phyloP scores from a whole-genome alignment of 805 yeast species.

The Yarrowia sp. region DNA sequence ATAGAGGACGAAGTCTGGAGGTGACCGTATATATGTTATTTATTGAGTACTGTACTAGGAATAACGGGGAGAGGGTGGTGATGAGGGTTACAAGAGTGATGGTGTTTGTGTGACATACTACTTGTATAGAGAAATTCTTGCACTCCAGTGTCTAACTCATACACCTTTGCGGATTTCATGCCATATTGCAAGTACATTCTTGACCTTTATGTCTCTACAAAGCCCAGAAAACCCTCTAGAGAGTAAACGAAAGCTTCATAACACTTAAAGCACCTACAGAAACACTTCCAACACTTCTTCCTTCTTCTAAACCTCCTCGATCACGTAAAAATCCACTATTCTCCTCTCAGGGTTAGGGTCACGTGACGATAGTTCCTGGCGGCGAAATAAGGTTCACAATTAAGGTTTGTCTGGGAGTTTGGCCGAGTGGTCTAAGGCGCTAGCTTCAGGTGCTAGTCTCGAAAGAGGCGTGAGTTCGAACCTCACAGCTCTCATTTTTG shows the following conservation, averaged over 20 bases:
- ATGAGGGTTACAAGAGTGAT: no score
- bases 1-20: constrained; percentile 4
- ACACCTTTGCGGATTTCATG: no score
- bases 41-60: constrained; percentile 8
- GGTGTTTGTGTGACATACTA: no score
- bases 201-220: no score
- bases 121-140: no score
- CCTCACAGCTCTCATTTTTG: constrained; percentile 44
- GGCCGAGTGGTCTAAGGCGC: constrained; percentile 38
- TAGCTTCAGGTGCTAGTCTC: constrained; percentile 37
- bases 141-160: no score
- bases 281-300: neutral
- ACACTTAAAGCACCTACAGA: neutral
- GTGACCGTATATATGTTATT: constrained; percentile 24
- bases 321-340: neutral
- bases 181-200: no score
- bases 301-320: neutral
- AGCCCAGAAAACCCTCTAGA: no score
- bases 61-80: no score
- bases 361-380: neutral
- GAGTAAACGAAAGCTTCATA: no score
- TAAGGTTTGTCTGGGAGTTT: neutral
- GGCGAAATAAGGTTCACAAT: neutral
- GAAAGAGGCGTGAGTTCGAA: constrained; percentile 44
- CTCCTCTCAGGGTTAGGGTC: neutral